Base-by-base conservation (phyloP, 176 grass and related monocot genomes). In the Juncus inflexus region DNA sequence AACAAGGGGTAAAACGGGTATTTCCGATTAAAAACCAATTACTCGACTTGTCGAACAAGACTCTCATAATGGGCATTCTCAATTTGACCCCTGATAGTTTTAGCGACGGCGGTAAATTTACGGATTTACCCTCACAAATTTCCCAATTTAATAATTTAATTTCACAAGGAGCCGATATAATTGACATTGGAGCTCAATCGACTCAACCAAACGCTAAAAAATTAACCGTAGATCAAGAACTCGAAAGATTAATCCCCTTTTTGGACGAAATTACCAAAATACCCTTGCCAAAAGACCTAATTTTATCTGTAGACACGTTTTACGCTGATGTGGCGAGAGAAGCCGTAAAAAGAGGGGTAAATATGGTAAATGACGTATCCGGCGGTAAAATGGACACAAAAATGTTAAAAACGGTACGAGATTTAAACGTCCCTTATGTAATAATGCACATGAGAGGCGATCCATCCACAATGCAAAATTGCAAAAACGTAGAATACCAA, bases 81-180 rank as follows among this genome's bases (percentile, higher is more conserved):
- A 96, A 96, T 83, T 55, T 96, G 53, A 88, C 91, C 7, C 87
- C 87, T 2, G 87, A 96, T 41, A 96, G 91, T 70, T 91, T 96
- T 82, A 88, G 91, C 40, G 87, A 91, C 37, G 91, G 91, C 38
- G 91, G 91, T 10, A 96, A 91, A 62, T 96, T 88, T 74, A 76
- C 70, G 64, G 12, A 59, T 72, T 58, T 91, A 35, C 70, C 80
- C 50, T 58, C 57, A 78, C 87, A 87, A 12, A 43, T 96, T 70
- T 71, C 74, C 50, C 87, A 83, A 69, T 68, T 74, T 39, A 90
- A 63, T 55, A 13, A 83, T 55, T 77, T 96, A 63, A 83, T 96
- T 72, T 86, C 79, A 61, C 15, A 96, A 66, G 87, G 91, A 6
- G 91, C 87, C 42, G 87, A 96, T 69, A 96, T 96, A 67, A 80